Evolutionary conservation across 305 asterid species (phyloP), one percentile per base, ranked within the genome.

Genomic region (Ajuga reptans): DNA sequence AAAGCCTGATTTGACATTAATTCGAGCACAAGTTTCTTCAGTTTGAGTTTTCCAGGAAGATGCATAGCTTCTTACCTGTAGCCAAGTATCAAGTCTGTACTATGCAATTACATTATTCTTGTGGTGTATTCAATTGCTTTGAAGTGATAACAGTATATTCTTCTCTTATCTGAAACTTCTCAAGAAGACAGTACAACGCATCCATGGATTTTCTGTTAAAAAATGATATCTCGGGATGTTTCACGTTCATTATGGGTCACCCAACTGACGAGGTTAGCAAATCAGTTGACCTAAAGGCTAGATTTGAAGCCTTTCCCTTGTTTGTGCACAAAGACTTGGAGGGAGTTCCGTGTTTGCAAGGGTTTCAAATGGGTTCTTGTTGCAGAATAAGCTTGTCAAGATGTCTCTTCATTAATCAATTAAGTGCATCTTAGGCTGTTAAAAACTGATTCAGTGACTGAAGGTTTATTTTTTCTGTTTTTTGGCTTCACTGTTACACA

Each of bases 81-180:
- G 64, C 76, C 79, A 57, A 69, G 57, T 64, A 36, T 50, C 16
- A 39, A 69, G 56, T 39, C 43, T 27, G 27, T 61, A 68, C 68
- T 52, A 77, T 39, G 49, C 17, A 17, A 37, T 33, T 14, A 34
- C 15, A 8, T 7, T 55, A 9, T 27, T 49, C 16, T 47, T 21
- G 46, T 1, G n/a, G 9, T 39, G 55, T 21, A n/a, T 57, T 34
- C 42, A 51, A 46, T 67, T 72, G 37, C 67, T 54, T 61, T 47
- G 62, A 49, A 37, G 12, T 51, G 69, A 58, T 45, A 37, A 24
- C 60, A 55, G 8, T 58, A 41, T 52, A 17, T 39, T 18, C 29
- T 17, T 6, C 2, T 2, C 4, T 14, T 17, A 9, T 16, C 55
- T 15, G 31, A 16, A 9, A 49, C 36, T 47, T 66, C 17, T 39